Conservation (phyloP, 176 grass and related monocot genomes). For the Lolium rigidum region DNA sequence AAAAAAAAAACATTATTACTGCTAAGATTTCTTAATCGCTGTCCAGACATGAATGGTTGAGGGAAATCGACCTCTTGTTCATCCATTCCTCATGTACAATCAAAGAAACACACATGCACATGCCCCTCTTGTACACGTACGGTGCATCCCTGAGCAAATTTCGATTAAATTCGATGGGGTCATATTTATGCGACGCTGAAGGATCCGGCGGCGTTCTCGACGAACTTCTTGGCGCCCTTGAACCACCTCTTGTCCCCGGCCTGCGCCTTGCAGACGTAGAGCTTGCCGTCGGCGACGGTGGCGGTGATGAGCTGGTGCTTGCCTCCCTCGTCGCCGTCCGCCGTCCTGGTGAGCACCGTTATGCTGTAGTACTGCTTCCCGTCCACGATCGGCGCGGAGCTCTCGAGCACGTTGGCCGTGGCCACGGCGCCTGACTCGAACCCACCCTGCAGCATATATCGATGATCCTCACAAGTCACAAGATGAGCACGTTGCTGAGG, state of each 20-base stretch:
- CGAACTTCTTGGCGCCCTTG: conserved; percentile 90
- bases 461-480: background rate
- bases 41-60: conserved; percentile 29
- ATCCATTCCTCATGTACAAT: conserved; percentile 80
- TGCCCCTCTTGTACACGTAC: conserved; percentile 15
- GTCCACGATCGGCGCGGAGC: conserved; percentile 47
- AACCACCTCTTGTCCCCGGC: conserved; percentile 98
- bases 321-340: conserved; percentile 88
- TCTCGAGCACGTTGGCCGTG: conserved; percentile 84
- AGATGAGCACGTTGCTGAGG: background rate
- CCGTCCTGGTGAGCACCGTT: conserved; percentile 91
- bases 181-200: conserved; percentile 72
- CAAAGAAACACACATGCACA: conserved; percentile 51
- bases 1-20: conserved; percentile 22
- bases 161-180: background rate
- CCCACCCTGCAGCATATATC: conserved; percentile 54
- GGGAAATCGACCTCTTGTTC: conserved; percentile 31
- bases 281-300: conserved; percentile 77
- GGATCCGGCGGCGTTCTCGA: conserved; percentile 70
- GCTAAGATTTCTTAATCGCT: conserved; percentile 21
- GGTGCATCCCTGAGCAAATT: conserved; percentile 30
- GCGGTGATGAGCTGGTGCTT: conserved; percentile 88
- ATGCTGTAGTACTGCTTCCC: conserved; percentile 91
- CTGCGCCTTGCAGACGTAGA: conserved; percentile 98
- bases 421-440: conserved; percentile 84